These are phyloP conservation scores for Pseudocercospora vitis DNA, from an alignment of 2,329 filamentous ascomycete genomes.

Conservation along the genomic window DNA sequence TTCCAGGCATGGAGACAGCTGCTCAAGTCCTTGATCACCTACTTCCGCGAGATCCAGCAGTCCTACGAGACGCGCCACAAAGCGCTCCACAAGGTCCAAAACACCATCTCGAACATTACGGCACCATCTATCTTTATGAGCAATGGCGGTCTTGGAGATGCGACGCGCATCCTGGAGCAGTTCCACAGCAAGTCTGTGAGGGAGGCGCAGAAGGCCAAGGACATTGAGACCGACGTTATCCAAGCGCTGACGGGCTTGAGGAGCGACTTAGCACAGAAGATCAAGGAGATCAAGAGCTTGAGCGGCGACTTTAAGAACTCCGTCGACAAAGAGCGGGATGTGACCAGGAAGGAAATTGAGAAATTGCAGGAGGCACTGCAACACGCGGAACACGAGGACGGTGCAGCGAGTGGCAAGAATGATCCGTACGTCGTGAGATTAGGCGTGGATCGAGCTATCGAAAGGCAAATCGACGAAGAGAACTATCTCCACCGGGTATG, in stretches of 20 bases:
- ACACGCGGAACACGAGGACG: constrained; percentile 70
- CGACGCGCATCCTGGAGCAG: constrained; percentile 72
- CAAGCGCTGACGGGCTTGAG: constrained; percentile 80
- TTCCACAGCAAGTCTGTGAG: constrained; percentile 78
- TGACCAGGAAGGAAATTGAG: constrained; percentile 74
- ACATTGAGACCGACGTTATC: constrained; percentile 90
- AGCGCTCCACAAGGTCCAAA: constrained; percentile 76
- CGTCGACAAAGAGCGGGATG: constrained; percentile 91
- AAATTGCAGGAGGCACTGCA: constrained; percentile 79
- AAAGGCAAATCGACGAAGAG: constrained; percentile 92
- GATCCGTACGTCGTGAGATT: constrained; percentile 88
- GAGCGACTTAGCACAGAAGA: constrained; percentile 89
- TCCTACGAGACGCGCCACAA: constrained; percentile 87
- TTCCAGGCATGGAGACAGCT: constrained; percentile 97
- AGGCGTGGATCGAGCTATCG: constrained; percentile 83
- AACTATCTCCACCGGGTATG: constrained; percentile 90
- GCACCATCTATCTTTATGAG: constrained; percentile 74
- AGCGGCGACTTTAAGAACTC: constrained; percentile 96
- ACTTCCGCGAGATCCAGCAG: constrained; percentile 87
- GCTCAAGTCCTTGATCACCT: constrained; percentile 88
- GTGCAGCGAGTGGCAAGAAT: constrained; percentile 79
- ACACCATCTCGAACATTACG: constrained; percentile 76
- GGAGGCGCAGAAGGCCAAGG: constrained; percentile 83
- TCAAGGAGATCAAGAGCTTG: constrained; percentile 95
- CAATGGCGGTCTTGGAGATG: constrained; percentile 84